Percentiles rank a stretch among this genome's conserved stretches.
Evolutionary conservation across 2,329 filamentous ascomycete species (phyloP).

Genomic region (Cordyceps farinosa): DNA sequence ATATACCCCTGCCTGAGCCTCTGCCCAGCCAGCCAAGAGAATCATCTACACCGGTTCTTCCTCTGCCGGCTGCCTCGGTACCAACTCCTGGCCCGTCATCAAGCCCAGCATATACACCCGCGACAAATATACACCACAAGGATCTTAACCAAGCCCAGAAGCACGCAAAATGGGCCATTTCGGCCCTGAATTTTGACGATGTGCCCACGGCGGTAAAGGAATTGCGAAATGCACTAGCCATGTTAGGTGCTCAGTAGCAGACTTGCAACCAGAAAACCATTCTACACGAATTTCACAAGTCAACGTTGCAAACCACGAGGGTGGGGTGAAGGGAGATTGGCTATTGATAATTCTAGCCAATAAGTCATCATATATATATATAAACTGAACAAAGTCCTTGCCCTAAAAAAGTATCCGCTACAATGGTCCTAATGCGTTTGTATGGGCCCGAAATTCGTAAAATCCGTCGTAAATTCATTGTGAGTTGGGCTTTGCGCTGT

Average conservation of each 20-base stretch:
- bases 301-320: not conserved
- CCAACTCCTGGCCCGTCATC: constrained; percentile 16
- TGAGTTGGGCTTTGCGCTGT: constrained; percentile 6
- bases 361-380: not conserved
- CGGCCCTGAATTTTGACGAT: constrained; percentile 94
- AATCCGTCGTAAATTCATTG: not conserved
- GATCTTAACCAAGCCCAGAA: constrained; percentile 86
- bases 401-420: not conserved
- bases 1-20: constrained; percentile 24
- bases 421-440: not conserved
- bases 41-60: constrained; percentile 22
- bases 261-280: not conserved
- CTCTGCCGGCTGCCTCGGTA: constrained; percentile 19
- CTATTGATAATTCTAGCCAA: not conserved
- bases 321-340: not conserved
- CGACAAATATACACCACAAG: constrained; percentile 27
- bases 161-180: constrained; percentile 95
- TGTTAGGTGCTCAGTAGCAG: constrained; percentile 56
- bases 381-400: not conserved
- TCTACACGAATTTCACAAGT: not conserved
- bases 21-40: constrained; percentile 20
- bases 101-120: constrained; percentile 19
- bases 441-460: not conserved
- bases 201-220: constrained; percentile 86
- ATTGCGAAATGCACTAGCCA: constrained; percentile 67